Conservation (phyloP, 108 stramenopile species). For the Nitzschia sp. region DNA sequence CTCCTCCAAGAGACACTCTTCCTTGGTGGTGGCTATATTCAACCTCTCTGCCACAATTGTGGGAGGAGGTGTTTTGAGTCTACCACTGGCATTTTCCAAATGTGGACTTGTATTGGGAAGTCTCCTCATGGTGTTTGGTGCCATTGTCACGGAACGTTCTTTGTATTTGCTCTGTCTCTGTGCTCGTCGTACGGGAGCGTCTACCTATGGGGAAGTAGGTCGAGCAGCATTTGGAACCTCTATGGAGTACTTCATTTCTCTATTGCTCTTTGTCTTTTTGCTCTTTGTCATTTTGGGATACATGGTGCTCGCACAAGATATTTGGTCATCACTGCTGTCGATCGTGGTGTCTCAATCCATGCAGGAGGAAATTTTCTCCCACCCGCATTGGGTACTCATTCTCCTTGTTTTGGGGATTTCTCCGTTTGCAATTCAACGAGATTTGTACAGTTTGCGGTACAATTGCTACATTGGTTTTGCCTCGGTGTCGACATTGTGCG, state of each 20-base stretch:
- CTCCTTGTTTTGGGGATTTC: conserved; percentile 48
- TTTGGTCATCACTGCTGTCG: conserved; percentile 57
- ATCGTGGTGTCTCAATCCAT: background rate
- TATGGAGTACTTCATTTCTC: conserved; percentile 53
- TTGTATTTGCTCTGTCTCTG: conserved; percentile 69
- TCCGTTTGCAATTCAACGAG: conserved; percentile 63
- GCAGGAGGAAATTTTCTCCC: background rate
- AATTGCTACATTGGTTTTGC: conserved; percentile 82
- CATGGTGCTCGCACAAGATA: conserved; percentile 78
- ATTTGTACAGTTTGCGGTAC: conserved; percentile 72
- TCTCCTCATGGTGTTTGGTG: conserved; percentile 61
- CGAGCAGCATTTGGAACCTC: conserved; percentile 61
- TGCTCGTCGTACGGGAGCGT: conserved; percentile 66
- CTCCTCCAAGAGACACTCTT: conserved; percentile 48
- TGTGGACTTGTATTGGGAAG: conserved; percentile 69
- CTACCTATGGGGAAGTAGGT: conserved; percentile 70
- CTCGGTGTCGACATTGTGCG: conserved; percentile 54
- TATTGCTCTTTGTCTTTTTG: conserved; percentile 59
- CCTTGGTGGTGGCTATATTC: conserved; percentile 58
- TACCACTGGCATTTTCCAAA: conserved; percentile 82
- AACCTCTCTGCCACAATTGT: conserved; percentile 85
- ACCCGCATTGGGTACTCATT: background rate
- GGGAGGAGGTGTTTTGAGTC: conserved; percentile 82
- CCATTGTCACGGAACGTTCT: conserved; percentile 57
- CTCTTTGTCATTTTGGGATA: conserved; percentile 73